Conservation (phyloP, 1,284 basidiomycete genomes). For the Meripilus lineatus region DNA sequence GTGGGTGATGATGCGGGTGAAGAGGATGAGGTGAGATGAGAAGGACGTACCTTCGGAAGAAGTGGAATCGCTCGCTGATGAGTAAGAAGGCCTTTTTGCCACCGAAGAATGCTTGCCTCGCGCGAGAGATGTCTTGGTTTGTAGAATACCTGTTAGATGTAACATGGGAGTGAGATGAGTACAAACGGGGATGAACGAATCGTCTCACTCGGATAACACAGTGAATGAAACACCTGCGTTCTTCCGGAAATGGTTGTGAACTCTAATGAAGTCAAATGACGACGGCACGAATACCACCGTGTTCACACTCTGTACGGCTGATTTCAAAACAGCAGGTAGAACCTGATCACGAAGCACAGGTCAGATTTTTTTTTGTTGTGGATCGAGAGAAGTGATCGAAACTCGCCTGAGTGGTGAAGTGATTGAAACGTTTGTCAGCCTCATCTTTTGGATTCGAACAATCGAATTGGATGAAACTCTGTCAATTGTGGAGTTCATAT, state of each 20-base stretch:
- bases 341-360: constrained; percentile 45
- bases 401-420: constrained; percentile 81
- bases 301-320: constrained; percentile 86
- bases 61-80: constrained; percentile 96
- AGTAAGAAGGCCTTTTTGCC: constrained; percentile 86
- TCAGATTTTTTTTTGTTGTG: neutral
- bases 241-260: constrained; percentile 85
- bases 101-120: constrained; percentile 89
- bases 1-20: neutral
- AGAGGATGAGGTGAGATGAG: neutral
- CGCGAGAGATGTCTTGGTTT: constrained; percentile 90
- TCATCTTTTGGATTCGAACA: constrained; percentile 73
- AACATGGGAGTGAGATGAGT: neutral
- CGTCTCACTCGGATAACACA: constrained; percentile 81
- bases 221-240: constrained; percentile 66
- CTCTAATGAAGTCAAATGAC: constrained; percentile 94
- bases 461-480: constrained; percentile 77
- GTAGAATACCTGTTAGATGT: constrained; percentile 72
- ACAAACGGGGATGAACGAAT: neutral
- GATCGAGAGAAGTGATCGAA: neutral
- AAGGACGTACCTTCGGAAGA: constrained; percentile 74
- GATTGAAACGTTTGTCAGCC: constrained; percentile 80
- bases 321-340: constrained; percentile 78
- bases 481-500: no score
- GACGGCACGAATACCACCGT: constrained; percentile 90